Evolutionary conservation across 345 rosid species (phyloP).

Genomic region (Bruguiera parviflora): DNA sequence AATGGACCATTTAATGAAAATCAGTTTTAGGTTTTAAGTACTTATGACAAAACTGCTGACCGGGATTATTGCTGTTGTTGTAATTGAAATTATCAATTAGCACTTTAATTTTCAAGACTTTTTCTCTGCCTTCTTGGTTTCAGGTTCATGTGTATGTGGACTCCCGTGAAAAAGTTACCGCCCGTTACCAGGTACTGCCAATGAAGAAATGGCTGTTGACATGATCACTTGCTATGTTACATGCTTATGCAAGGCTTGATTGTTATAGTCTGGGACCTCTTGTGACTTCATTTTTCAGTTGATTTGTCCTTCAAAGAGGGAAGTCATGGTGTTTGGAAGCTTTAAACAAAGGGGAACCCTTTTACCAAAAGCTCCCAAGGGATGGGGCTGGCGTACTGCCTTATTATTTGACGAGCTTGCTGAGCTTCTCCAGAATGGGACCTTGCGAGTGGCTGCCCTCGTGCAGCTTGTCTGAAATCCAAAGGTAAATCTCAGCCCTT

Average conservation of each 20-base stretch:
- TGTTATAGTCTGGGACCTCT: background rate
- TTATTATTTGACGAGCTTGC: constrained; percentile 81
- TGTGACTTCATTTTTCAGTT: constrained; percentile 35
- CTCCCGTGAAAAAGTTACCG: constrained; percentile 89
- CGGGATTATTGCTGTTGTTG: background rate
- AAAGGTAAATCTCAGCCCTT: background rate
- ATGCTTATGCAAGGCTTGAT: background rate
- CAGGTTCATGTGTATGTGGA: constrained; percentile 82
- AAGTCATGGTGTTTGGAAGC: constrained; percentile 85
- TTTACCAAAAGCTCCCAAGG: constrained; percentile 94
- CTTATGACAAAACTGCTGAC: too few relatives aligned
- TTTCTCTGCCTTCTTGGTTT: constrained; percentile 17
- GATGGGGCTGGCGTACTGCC: constrained; percentile 98
- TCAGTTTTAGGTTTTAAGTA: background rate
- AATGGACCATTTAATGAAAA: background rate
- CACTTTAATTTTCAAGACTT: background rate
- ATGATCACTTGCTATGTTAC: background rate
- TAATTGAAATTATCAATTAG: background rate
- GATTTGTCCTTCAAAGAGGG: constrained; percentile 94
- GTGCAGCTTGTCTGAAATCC: constrained; percentile 73
- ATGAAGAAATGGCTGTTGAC: background rate
- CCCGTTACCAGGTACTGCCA: constrained; percentile 82
- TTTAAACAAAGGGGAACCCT: constrained; percentile 85
- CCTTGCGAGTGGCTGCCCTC: constrained; percentile 74
- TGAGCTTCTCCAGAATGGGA: constrained; percentile 81